phyloP scores from a whole-genome alignment of 1,284 basidiomycete genomes.

The Tilletia walkeri region DNA sequence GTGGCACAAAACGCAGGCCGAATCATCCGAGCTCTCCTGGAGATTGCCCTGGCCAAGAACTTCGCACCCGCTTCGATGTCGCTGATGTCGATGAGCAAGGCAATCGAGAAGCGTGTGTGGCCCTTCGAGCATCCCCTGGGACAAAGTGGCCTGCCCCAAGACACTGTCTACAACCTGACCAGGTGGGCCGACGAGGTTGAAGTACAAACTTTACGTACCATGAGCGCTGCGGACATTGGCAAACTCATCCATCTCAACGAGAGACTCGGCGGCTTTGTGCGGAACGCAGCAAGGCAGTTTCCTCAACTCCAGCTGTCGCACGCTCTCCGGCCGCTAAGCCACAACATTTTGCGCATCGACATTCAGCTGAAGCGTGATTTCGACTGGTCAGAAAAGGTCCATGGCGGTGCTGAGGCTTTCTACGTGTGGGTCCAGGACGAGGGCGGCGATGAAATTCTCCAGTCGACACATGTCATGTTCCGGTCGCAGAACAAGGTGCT shows the following conservation, averaged over 20 bases:
- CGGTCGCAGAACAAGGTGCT: slow-evolving; percentile 65
- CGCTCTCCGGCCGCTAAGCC: slow-evolving; percentile 69
- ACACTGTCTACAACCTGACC: slow-evolving; percentile 74
- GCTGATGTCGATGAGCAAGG: slow-evolving; percentile 86
- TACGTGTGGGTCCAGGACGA: slow-evolving; percentile 95
- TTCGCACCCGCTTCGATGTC: slow-evolving; percentile 80
- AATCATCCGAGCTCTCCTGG: slow-evolving; percentile 86
- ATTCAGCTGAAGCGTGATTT: slow-evolving; percentile 71
- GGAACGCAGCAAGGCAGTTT: slow-evolving; percentile 79
- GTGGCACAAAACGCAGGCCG: slow-evolving; percentile 79
- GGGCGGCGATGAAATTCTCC: slow-evolving; percentile 75
- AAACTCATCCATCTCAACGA: slow-evolving; percentile 83
- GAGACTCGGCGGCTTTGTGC: slow-evolving; percentile 74
- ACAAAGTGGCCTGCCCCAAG: slow-evolving; percentile 65
- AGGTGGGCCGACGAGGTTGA: slow-evolving; percentile 81
- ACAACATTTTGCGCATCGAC: slow-evolving; percentile 77
- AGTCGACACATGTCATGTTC: slow-evolving; percentile 65
- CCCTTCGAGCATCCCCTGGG: slow-evolving; percentile 86
- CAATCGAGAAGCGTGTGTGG: slow-evolving; percentile 74
- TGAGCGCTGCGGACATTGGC: slow-evolving; percentile 75
- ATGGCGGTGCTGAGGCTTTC: slow-evolving; percentile 80
- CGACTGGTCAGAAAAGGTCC: slow-evolving; percentile 77
- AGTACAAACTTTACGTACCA: slow-evolving; percentile 72
- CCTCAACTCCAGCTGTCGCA: slow-evolving; percentile 72
- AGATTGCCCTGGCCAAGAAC: slow-evolving; percentile 87